Conservation (phyloP, 345 rosid genomes). For the Chamaenerion angustifolium region DNA sequence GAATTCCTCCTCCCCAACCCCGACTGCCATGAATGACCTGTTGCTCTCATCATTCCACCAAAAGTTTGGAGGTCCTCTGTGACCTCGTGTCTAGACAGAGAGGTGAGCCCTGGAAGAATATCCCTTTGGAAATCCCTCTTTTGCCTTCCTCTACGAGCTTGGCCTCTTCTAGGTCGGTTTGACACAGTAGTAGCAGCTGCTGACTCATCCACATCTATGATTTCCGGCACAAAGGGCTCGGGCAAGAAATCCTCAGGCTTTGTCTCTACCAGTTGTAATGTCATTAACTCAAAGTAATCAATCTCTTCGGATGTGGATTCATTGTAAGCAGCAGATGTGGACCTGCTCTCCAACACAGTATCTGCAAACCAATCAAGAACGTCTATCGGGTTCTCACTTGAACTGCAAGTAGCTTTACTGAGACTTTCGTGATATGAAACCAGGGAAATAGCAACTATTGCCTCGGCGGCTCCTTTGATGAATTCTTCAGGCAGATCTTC, state of each 20-base stretch:
- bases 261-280: slow-evolving; percentile 42
- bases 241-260: slow-evolving; percentile 83
- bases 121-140: slow-evolving; percentile 98
- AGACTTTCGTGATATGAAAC: slow-evolving; percentile 9
- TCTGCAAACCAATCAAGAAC: slow-evolving; percentile 80
- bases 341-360: slow-evolving; percentile 32
- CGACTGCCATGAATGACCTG: slow-evolving; percentile 56
- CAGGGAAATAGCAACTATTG: slow-evolving; percentile 60
- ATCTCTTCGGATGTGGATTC: slow-evolving; percentile 36
- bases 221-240: slow-evolving; percentile 51
- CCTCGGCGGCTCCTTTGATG: slow-evolving; percentile 52
- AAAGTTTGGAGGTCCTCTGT: slow-evolving; percentile 90
- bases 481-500: slow-evolving; percentile 27
- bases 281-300: slow-evolving; percentile 83
- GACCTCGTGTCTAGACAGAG: slow-evolving; percentile 83
- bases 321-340: slow-evolving; percentile 22
- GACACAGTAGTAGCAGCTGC: slow-evolving; percentile 23
- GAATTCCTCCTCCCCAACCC: slow-evolving; percentile 68
- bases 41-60: slow-evolving; percentile 80
- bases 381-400: slow-evolving; percentile 25
- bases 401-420: slow-evolving; percentile 20
- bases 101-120: slow-evolving; percentile 85
- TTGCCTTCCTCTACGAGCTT: slow-evolving; percentile 87
- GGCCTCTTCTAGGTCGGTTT: slow-evolving; percentile 65
- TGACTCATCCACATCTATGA: slow-evolving; percentile 38